phyloP scores from a whole-genome alignment of 148 eudicot genomes.

The Silene conica region DNA sequence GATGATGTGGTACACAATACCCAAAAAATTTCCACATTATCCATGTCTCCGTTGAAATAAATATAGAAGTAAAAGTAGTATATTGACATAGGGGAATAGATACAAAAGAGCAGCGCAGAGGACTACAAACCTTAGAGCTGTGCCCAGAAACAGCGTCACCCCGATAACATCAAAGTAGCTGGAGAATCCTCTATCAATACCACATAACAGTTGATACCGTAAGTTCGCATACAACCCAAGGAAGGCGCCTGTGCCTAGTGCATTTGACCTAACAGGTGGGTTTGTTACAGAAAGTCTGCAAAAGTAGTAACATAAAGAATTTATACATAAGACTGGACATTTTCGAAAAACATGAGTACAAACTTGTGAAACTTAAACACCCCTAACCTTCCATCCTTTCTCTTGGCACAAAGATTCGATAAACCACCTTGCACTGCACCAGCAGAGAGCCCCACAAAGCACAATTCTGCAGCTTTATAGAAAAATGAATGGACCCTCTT shows the following conservation, averaged over 20 bases:
- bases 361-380: background rate
- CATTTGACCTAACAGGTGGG: constrained; percentile 74
- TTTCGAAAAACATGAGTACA: background rate
- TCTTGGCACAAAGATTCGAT: constrained; percentile 59
- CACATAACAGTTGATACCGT: constrained; percentile 82
- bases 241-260: constrained; percentile 93
- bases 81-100: background rate
- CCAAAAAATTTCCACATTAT: background rate
- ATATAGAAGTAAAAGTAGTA: background rate
- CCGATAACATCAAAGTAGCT: constrained; percentile 84
- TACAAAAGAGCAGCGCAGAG: background rate
- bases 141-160: constrained; percentile 62
- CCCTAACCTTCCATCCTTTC: constrained; percentile 75
- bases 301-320: background rate
- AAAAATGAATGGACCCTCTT: constrained; percentile 86
- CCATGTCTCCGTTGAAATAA: background rate
- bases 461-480: constrained; percentile 84
- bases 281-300: constrained; percentile 72
- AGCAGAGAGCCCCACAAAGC: constrained; percentile 77
- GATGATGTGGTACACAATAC: background rate
- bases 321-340: background rate
- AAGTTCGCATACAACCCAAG: constrained; percentile 78
- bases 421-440: constrained; percentile 84
- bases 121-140: constrained; percentile 67
- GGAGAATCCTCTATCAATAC: constrained; percentile 62